Evolutionary conservation across 768 basidiomycete species (phyloP), one percentile per base, ranked within the genome.

Genomic region (Lanmaoa pseudosensibilis): DNA sequence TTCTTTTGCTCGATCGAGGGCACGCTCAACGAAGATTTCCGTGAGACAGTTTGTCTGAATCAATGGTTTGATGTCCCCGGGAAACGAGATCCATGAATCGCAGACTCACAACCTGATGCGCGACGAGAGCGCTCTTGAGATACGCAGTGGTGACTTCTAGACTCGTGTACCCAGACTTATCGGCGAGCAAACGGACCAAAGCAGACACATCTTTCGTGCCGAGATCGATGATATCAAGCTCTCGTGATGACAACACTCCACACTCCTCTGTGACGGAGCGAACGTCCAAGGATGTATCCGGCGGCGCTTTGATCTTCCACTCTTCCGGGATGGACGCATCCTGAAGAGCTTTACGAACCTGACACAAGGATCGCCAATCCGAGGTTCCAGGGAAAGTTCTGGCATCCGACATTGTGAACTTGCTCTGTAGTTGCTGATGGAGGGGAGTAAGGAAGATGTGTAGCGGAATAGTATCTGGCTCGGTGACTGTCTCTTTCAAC

Each of bases 11-110:
- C 68, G 61, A 49, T 63, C 54, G 15, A 70, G 61, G 12, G 64
- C 63, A 15, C 61, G 66, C 16, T 65, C 68, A 3, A 70, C 47
- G 30, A 69, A 69, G 8, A 69, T 64, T 23, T 69, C 68, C 10
- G 68, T 65, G 34, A 69, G 61, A 39, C 68, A 70, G 33, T 69
- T 69, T 16, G 68, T 69, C 67, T 69, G n/a, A 4, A 21, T 40
- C 4, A 12, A 45, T 38, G 15, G 1, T 43, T 21, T 21, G 27
- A 50, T 36, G 40, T 43, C 3, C 3, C 16, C 5, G 6, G 25
- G 15, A 36, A 16, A 47, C 12, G 1, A 33, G 25, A 45, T 36
- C 8, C 16, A 40, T 2, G 10, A 36, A 56, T 25, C 18, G 18
- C 12, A 43, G 36, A 58, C 67, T 59, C 45, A 69, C 67, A 1